Evolutionary conservation across 768 basidiomycete genomes (phyloP), one percentile per base, ranked within the genome.

Genomic region (Panus rudis): DNA sequence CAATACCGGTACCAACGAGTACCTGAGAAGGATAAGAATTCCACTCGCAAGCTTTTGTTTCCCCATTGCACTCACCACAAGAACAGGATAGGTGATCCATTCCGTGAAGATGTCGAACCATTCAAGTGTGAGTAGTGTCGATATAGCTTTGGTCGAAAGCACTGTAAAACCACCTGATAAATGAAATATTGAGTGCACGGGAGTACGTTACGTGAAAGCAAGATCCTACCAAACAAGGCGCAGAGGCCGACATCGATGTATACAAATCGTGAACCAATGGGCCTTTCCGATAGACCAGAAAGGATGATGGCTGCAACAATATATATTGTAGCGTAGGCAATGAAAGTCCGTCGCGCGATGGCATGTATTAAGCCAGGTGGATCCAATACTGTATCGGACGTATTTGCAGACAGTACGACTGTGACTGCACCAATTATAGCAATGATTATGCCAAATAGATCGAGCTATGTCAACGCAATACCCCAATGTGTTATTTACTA

Each of bases 351-450:
- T 46, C 84, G 83, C 3, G 65, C 70, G 41, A 96, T 75, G 3
- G 92, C 91, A 12, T 59, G 55, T 13, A 90, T 53, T 11, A 97
- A 69, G 11, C 70, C 75, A 20, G 76, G 71, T 2, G 84, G 81
- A 48, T 85, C 78, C 34, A 92, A 68, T 49, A 78, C 71, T 27
- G 75, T 73, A 47, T 88, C 78, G 5, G 85, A 81, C 8, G 80
- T 67, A 59, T 89, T 76, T 48, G 85, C 69, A 47, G 85, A 77
- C 47, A 91, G 67, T 12, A 98, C 93, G n/a, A 99, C 90, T 0
- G 92, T 94, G 7, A 89, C 77, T 1, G 92, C 92, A 14, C 94
- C 94, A 11, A 93, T 61, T 27, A 96, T 72, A 26, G 92, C 87
- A 42, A 97, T 73, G 0, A 72, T 42, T 33, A 96, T 80, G 20